Evolutionary conservation across 2,329 filamentous ascomycete genomes (phyloP).

Genomic region (Colletotrichum camelliae): DNA sequence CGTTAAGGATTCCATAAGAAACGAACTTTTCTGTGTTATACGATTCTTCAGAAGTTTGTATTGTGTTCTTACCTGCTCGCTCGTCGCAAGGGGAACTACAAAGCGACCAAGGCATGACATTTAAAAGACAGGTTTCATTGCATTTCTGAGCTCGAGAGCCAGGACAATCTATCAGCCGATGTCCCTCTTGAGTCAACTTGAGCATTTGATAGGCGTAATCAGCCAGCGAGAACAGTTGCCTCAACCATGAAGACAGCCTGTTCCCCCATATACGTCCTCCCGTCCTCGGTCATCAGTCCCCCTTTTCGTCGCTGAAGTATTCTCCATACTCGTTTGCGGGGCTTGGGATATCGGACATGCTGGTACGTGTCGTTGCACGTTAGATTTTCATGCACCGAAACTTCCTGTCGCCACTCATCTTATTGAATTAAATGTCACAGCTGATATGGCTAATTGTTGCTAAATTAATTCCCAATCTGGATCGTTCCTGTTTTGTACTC

Average conservation of each 20-base stretch:
- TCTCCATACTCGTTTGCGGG: not conserved
- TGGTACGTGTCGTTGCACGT: too few species aligned
- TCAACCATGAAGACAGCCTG: not conserved
- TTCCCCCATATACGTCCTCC: not conserved
- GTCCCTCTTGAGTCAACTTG: too few species aligned
- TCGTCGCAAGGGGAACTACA: not conserved
- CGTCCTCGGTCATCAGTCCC: accelerated
- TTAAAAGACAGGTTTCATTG: not conserved
- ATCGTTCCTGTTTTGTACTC: accelerated
- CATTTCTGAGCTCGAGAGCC: not conserved
- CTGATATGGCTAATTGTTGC: too few species aligned
- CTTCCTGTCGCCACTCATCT: not conserved
- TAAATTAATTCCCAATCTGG: accelerated
- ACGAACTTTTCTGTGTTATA: not conserved
- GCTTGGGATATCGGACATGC: too few species aligned
- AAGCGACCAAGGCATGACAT: not conserved
- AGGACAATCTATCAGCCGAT: too few species aligned
- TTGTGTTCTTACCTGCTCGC: not conserved
- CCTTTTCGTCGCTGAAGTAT: not conserved
- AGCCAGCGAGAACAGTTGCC: not conserved
- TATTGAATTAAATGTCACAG: too few species aligned
- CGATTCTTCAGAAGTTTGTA: not conserved
- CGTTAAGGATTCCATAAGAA: too few species aligned
- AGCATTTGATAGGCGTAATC: not conserved
- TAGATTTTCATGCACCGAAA: not conserved